Conservation (phyloP, 2,329 filamentous ascomycete genomes). For the Penicillium sp. region DNA sequence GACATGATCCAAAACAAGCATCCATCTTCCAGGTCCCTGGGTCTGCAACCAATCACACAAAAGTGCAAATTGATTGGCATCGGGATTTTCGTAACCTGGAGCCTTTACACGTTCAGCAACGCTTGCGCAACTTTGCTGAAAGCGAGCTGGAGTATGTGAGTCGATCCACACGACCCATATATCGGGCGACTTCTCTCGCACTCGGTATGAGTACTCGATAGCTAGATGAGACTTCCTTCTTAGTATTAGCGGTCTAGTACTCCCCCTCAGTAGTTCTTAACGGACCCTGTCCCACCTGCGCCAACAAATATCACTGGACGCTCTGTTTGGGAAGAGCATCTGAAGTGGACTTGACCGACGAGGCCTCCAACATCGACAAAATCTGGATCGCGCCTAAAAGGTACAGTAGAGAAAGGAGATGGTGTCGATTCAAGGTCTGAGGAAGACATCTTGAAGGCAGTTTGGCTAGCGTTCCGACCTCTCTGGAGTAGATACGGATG, state of each 20-base stretch:
- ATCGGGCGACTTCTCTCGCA: not conserved
- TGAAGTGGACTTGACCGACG: not conserved
- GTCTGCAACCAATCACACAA: not conserved
- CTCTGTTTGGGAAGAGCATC: not conserved
- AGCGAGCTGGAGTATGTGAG: not conserved
- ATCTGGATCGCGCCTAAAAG: not conserved
- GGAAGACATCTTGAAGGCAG: not conserved
- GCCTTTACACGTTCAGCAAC: not conserved
- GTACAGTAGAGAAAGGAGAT: not conserved
- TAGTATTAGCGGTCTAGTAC: not conserved
- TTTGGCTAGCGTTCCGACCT: not conserved
- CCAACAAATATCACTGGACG: not conserved
- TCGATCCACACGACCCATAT: not conserved
- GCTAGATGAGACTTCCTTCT: not conserved
- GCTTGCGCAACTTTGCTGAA: not conserved
- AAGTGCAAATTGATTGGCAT: not conserved
- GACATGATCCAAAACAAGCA: not conserved
- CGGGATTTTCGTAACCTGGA: not conserved
- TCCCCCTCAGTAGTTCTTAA: not conserved
- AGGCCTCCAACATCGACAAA: not conserved
- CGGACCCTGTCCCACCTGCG: not conserved
- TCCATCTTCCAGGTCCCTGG: not conserved
- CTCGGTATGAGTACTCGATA: slow-evolving; percentile 1
- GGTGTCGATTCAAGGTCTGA: not conserved
- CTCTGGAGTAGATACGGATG: not conserved